Conservation (phyloP, 306 rosid species). For the Acacia confusa region DNA sequence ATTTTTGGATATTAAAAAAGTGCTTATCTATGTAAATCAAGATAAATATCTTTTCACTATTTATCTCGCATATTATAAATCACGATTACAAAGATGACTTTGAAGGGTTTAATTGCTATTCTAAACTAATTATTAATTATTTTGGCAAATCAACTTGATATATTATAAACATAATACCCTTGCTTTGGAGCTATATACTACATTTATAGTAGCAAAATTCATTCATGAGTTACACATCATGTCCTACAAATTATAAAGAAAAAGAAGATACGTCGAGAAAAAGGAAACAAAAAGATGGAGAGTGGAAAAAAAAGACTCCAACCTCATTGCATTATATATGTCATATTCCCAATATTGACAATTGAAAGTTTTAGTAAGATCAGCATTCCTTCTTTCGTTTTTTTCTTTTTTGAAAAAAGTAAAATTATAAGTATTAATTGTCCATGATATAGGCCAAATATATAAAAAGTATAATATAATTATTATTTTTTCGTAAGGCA, state of each 20-base stretch:
- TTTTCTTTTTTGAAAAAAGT: too few relatives aligned
- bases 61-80: too few relatives aligned
- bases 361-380: neutral
- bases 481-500: neutral
- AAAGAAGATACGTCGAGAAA: neutral
- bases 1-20: too few relatives aligned
- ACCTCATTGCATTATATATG: neutral
- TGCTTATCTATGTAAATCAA: too few relatives aligned
- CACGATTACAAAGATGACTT: too few relatives aligned
- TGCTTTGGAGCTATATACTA: neutral
- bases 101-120: too few relatives aligned
- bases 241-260: conserved; percentile 2
- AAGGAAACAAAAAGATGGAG: neutral
- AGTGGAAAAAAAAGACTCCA: neutral
- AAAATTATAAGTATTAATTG: too few relatives aligned
- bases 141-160: neutral
- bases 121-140: neutral
- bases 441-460: too few relatives aligned
- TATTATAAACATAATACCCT: neutral
- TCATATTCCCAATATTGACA: neutral
- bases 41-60: too few relatives aligned
- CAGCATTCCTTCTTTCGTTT: neutral
- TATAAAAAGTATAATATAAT: neutral
- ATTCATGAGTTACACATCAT: neutral
- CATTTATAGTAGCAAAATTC: neutral